A percentile compares a stretch with the other conserved stretches of the same genome.
phyloP scores from a whole-genome alignment of 2,329 filamentous ascomycete species.

The Monilinia aucupariae region DNA sequence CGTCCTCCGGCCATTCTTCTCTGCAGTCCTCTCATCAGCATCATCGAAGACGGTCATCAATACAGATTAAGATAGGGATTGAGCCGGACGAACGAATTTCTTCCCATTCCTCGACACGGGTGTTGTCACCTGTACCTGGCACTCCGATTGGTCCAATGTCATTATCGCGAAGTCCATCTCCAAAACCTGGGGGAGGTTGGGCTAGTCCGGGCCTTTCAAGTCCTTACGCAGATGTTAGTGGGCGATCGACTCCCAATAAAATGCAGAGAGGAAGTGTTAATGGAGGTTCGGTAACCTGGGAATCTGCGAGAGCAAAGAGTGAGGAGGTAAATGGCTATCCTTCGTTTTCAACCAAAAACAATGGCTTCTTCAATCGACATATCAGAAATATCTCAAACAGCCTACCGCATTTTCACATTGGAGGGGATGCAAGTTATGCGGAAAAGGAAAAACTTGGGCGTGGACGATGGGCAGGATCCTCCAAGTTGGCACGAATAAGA shows the following conservation, averaged over 20 bases:
- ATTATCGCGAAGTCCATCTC: slow-evolving; percentile 81
- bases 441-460: slow-evolving; percentile 74
- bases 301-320: slow-evolving; percentile 72
- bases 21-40: slow-evolving; percentile 10
- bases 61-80: slow-evolving; percentile 19
- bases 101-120: slow-evolving; percentile 17
- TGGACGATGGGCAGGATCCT: slow-evolving; percentile 49
- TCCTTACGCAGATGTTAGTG: slow-evolving; percentile 52
- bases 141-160: slow-evolving; percentile 65
- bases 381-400: slow-evolving; percentile 75
- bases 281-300: slow-evolving; percentile 67
- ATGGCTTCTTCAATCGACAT: slow-evolving; percentile 82
- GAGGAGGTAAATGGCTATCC: slow-evolving; percentile 69
- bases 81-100: slow-evolving; percentile 15
- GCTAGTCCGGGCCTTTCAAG: slow-evolving; percentile 73
- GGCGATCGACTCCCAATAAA: slow-evolving; percentile 58
- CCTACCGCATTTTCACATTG: slow-evolving; percentile 64
- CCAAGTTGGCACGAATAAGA: slow-evolving; percentile 45
- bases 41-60: slow-evolving; percentile 17
- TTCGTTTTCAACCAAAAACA: slow-evolving; percentile 73
- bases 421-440: slow-evolving; percentile 46
- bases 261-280: slow-evolving; percentile 44
- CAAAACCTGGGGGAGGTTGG: slow-evolving; percentile 80
- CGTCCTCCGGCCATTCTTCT: slow-evolving; percentile 16
- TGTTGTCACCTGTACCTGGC: slow-evolving; percentile 37